Conservation (phyloP, 441 rosid genomes). For the Populus trichocarpa region DNA sequence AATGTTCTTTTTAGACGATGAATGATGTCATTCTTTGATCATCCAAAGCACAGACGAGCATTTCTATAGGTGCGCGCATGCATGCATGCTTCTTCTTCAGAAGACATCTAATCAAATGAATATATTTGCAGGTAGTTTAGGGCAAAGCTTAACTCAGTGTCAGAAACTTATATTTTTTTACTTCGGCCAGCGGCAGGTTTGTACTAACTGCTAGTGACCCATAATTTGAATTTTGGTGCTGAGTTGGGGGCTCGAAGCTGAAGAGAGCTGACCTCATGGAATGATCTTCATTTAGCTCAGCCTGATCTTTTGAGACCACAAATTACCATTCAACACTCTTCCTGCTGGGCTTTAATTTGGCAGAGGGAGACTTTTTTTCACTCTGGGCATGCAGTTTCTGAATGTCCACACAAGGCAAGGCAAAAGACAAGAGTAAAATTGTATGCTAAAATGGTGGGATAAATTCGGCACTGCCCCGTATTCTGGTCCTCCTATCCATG, state of each 20-base stretch:
- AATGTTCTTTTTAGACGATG: too few relatives aligned
- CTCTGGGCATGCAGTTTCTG: background rate
- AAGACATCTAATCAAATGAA: background rate
- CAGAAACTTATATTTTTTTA: background rate
- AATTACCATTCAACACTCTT: background rate
- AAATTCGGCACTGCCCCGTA: too few relatives aligned
- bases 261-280: conserved; percentile 1
- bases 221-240: background rate
- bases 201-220: background rate
- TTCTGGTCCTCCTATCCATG: conserved; percentile 1
- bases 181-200: background rate
- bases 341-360: background rate
- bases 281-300: background rate
- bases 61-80: too few relatives aligned
- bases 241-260: conserved; percentile 20
- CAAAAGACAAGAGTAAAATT: background rate
- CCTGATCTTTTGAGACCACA: background rate
- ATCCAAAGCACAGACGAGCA: too few relatives aligned
- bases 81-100: background rate
- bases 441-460: background rate
- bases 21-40: too few relatives aligned
- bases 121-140: background rate
- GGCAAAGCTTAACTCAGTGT: background rate
- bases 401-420: too few relatives aligned
- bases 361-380: background rate